Conservation (phyloP, 306 rosid species). For the Cicer judaicum region DNA sequence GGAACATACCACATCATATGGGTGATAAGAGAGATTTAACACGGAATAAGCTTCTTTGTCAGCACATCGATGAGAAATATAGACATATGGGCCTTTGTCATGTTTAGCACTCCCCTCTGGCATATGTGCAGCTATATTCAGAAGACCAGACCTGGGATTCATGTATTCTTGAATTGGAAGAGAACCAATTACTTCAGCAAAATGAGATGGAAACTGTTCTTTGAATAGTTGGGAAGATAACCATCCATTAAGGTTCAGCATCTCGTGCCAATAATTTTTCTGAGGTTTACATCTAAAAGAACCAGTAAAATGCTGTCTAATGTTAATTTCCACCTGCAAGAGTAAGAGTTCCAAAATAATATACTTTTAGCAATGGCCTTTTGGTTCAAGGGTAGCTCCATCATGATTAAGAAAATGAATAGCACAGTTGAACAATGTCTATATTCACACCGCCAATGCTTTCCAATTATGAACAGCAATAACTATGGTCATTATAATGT, state of each 20-base stretch:
- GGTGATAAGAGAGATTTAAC: slow-evolving; percentile 71
- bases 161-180: slow-evolving; percentile 92
- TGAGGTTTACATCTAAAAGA: slow-evolving; percentile 67
- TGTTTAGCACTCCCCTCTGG: slow-evolving; percentile 70
- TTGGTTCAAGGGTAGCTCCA: slow-evolving; percentile 26
- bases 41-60: slow-evolving; percentile 70
- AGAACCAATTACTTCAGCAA: slow-evolving; percentile 69
- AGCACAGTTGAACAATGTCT: neutral
- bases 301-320: slow-evolving; percentile 81
- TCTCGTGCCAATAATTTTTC: slow-evolving; percentile 69
- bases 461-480: slow-evolving; percentile 14
- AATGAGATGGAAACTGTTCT: slow-evolving; percentile 92
- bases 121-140: slow-evolving; percentile 82
- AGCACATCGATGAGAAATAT: slow-evolving; percentile 73
- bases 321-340: slow-evolving; percentile 90
- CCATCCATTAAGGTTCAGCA: slow-evolving; percentile 83
- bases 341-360: slow-evolving; percentile 38
- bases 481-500: slow-evolving; percentile 3
- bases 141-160: slow-evolving; percentile 87
- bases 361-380: slow-evolving; percentile 19
- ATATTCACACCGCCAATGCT: neutral
- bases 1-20: slow-evolving; percentile 80
- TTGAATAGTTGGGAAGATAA: slow-evolving; percentile 86
- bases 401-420: neutral
- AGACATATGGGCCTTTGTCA: slow-evolving; percentile 83